These are phyloP conservation scores for Rhinocladiella similis DNA, from an alignment of 2,329 filamentous ascomycete genomes.

Conservation along the genomic window DNA sequence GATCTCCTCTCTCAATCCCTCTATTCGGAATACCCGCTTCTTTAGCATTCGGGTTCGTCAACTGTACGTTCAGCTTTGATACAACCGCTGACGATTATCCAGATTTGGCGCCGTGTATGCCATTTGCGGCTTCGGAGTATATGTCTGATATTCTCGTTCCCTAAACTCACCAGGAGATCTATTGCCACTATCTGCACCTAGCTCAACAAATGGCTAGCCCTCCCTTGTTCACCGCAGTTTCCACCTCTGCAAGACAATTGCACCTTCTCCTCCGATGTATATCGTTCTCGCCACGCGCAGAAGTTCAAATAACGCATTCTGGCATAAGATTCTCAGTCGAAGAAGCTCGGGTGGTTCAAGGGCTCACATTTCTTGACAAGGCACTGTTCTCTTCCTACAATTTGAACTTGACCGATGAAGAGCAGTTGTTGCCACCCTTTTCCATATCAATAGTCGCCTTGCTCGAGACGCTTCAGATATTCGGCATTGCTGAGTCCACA, in stretches of 20 bases:
- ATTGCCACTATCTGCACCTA: not conserved
- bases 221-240: constrained; percentile 61
- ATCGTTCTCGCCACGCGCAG: constrained; percentile 59
- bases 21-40: constrained; percentile 84
- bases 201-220: constrained; percentile 30
- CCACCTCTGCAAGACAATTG: constrained; percentile 62
- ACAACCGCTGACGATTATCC: constrained; percentile 12
- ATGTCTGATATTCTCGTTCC: constrained; percentile 66
- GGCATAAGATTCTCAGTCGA: constrained; percentile 87
- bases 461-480: constrained; percentile 92
- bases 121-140: constrained; percentile 98
- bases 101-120: constrained; percentile 96
- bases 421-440: constrained; percentile 64
- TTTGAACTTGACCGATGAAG: constrained; percentile 55
- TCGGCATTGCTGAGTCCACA: constrained; percentile 70
- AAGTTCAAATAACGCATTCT: constrained; percentile 76
- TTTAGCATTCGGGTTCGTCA: constrained; percentile 78
- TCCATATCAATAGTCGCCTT: constrained; percentile 84
- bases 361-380: constrained; percentile 82
- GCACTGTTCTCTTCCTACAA: constrained; percentile 83
- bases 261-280: constrained; percentile 63
- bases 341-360: constrained; percentile 88
- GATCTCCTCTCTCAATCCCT: constrained; percentile 73
- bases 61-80: not conserved
- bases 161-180: not conserved